These are phyloP conservation scores for Boletus insuetus DNA, from an alignment of 768 basidiomycete genomes.

Conservation along the genomic window DNA sequence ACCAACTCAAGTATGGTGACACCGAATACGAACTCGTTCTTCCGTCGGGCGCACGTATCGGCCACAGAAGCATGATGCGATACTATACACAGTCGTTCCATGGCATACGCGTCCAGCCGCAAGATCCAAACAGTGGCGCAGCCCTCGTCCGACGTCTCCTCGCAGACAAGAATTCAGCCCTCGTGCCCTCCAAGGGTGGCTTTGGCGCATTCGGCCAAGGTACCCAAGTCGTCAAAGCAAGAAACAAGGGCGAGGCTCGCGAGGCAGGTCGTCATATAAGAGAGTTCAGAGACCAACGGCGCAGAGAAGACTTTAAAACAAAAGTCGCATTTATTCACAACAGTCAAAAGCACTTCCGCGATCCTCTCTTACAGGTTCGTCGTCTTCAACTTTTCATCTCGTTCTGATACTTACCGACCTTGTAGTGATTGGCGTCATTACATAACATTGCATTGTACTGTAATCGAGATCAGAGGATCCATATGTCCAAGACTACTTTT, in stretches of 20 bases:
- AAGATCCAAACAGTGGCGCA: conserved; percentile 70
- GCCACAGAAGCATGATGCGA: conserved; percentile 81
- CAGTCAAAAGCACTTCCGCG: conserved; percentile 84
- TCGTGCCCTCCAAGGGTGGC: conserved; percentile 83
- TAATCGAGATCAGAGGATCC: background rate
- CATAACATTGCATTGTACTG: conserved; percentile 1
- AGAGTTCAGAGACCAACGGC: conserved; percentile 78
- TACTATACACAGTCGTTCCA: conserved; percentile 86
- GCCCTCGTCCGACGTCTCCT: conserved; percentile 76
- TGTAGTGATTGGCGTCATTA: conserved; percentile 15
- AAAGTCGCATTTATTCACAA: conserved; percentile 78
- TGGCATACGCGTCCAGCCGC: conserved; percentile 40
- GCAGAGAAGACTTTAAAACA: conserved; percentile 82
- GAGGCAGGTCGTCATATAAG: conserved; percentile 86
- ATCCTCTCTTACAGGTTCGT: conserved; percentile 59
- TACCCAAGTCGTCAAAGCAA: conserved; percentile 80
- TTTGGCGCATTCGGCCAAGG: conserved; percentile 85
- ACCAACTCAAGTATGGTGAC: conserved; percentile 73
- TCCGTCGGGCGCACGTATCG: conserved; percentile 89
- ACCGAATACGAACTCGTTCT: conserved; percentile 85
- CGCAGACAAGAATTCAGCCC: conserved; percentile 77
- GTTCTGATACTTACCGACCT: conserved; percentile 2
- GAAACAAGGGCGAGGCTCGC: conserved; percentile 92
- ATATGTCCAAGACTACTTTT: conserved; percentile 14
- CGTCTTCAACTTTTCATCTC: background rate